phyloP scores from a whole-genome alignment of 2,329 filamentous ascomycete genomes.

The Aspergillus amoenus region DNA sequence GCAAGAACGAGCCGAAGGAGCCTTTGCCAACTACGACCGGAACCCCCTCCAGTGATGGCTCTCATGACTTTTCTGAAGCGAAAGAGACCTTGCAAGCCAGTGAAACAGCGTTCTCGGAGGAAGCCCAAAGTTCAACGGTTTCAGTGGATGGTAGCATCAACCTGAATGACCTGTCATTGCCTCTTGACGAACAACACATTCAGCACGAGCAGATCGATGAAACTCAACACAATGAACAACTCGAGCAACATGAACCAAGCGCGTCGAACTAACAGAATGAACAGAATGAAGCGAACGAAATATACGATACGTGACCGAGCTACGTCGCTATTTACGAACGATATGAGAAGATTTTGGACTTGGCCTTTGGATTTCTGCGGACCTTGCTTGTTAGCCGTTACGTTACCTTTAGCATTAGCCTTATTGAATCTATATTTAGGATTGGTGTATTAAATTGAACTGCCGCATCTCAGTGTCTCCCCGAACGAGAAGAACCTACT shows the following conservation, averaged over 20 bases:
- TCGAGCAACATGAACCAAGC: background rate
- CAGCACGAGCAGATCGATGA: background rate
- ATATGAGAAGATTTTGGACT: conserved; percentile 6
- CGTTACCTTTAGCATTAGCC: background rate
- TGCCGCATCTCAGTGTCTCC: background rate
- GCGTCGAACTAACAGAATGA: background rate
- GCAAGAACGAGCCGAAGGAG: background rate
- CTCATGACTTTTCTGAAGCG: background rate
- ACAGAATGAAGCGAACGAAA: background rate
- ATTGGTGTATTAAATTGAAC: background rate
- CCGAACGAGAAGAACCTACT: background rate
- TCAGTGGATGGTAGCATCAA: background rate
- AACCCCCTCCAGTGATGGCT: background rate
- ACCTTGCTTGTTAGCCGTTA: conserved; percentile 1
- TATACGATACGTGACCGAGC: background rate
- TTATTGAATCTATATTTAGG: background rate
- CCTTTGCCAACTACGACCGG: background rate
- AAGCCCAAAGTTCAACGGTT: background rate
- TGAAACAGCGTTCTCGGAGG: background rate
- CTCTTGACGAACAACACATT: background rate
- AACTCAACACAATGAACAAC: background rate
- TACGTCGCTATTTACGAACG: background rate
- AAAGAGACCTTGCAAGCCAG: background rate
- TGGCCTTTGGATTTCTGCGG: conserved; percentile 2
- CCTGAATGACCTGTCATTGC: background rate